phyloP scores from a whole-genome alignment of 208 protist genomes.

The Herpetomonas tarakana region DNA sequence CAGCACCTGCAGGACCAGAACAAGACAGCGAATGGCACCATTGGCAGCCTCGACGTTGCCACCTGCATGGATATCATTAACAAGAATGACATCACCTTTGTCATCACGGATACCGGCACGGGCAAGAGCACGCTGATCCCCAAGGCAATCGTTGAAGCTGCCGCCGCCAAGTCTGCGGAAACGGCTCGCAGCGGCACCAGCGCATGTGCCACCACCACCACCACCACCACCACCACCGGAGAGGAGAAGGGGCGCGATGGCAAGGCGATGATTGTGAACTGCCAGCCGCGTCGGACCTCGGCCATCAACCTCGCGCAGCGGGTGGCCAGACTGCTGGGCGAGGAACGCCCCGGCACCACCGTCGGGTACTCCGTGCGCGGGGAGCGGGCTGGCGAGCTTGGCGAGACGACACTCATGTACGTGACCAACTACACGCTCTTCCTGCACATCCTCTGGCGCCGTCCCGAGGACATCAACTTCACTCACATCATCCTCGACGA shows the following conservation, averaged over 20 bases:
- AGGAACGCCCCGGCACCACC: constrained; percentile 32
- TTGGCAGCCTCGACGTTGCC: constrained; percentile 58
- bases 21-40: constrained; percentile 20
- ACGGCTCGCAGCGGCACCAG: not conserved
- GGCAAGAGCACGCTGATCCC: constrained; percentile 87
- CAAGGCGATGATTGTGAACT: constrained; percentile 47
- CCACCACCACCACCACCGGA: not conserved
- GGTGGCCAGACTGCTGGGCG: constrained; percentile 45
- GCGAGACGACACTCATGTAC: constrained; percentile 78
- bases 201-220: not conserved
- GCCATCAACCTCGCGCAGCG: constrained; percentile 79
- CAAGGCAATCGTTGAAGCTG: constrained; percentile 55
- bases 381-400: constrained; percentile 65
- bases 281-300: constrained; percentile 77
- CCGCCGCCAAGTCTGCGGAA: constrained; percentile 14
- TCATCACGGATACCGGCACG: constrained; percentile 85
- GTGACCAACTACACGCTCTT: constrained; percentile 88
- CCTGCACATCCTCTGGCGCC: constrained; percentile 61
- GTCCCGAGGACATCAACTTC: constrained; percentile 52
- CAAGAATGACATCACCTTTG: constrained; percentile 79
- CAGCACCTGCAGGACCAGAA: constrained; percentile 39
- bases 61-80: constrained; percentile 54
- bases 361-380: constrained; percentile 86
- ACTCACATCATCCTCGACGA: constrained; percentile 94
- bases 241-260: not conserved